Base-by-base conservation (phyloP, 2,329 filamentous ascomycete species). In the Ophiosphaerella narmari region DNA sequence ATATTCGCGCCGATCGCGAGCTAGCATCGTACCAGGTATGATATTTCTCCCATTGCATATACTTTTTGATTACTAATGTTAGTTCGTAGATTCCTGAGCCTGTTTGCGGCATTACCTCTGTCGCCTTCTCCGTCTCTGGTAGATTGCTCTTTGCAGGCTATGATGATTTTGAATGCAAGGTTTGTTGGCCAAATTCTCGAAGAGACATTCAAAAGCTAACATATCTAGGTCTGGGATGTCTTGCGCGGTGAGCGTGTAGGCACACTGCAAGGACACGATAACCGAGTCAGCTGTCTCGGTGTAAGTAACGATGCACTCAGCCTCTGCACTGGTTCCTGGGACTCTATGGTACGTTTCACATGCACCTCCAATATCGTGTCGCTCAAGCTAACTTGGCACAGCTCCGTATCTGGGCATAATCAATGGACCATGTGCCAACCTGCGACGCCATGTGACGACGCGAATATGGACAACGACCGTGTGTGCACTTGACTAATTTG, bases 91-190 rank as follows among this genome's bases (percentile, higher is more conserved):
- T 93, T 67, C 92, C 96, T 73, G 93, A 96, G 69, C 96, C 97
- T 65, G 86, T 97, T 44, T 99, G 94, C 73, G 94, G 94, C 67
- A 97, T 99, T 68, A 99, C 94, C 21, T 99, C 94, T 4, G 94
- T 99, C 40, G 94, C 93, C 52, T 97, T 96, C 66, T 99, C 94
- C 13, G 93, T 99, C 12, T 99, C 94, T 50, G 94, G 94, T 51
- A 86, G 94, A 72, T 80, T 99, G 67, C 80, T 99, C 35, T 99
- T 99, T 74, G 94, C 94, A 48, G 94, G 94, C 62, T 99, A 99
- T 70, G 94, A 99, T 70, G 94, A 99, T 73, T 99, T 96, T 69
- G 94, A 99, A 78, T 99, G 94, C 92, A 99, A 97, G 88, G 93
- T 96, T 80, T 69, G 85, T 69, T 48, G 13, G 29, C 39, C 41